Base-by-base conservation (phyloP, 2,329 filamentous ascomycete species). In the Ascochyta pisi region DNA sequence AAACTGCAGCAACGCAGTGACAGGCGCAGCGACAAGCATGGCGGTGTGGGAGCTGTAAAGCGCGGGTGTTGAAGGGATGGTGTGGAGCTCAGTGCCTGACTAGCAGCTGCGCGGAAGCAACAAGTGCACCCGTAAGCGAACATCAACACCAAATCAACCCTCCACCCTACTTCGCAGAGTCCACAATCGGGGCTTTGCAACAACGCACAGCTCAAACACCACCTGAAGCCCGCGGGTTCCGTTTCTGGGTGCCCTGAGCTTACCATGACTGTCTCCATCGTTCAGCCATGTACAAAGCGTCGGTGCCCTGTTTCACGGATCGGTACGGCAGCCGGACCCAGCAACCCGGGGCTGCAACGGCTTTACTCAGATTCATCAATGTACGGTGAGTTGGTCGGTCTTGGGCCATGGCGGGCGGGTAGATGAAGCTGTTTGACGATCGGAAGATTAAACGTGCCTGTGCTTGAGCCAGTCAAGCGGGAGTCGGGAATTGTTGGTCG, bases 51-150 rank as follows among this genome's bases (percentile, higher is more conserved):
- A 47, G 47, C 38, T 26, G 44, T 47, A 37, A 23, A 47, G 23
- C 10, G 48, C 35, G 37, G 33, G 44, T 53, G 54, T 57, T 49
- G 39, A 52, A 51, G 54, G 48, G 43, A 43, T 42, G 49, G 31
- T 44, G 49, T 57, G 54, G 49, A 52, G 48, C 39, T 16, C n/a
- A 33, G 48, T 56, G 47, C 46, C 47, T 50, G 47, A 51, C 53
- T 57, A 42, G 40, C 40, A 49, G 38, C 37, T 8, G 19, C 9
- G 44, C 44, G 49, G 48, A 45, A 42, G 41, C 23, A 40, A 33
- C 40, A 57, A 57, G 54, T 37, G 48, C 54, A 49, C 37, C 54
- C 48, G 54, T 45, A 49, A 57, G 54, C 54, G 54, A 57, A 27
- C 12, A 6, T 37, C 10, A 43, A 41, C 35, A 34, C 22, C 46